Conservation (phyloP, 305 asterid species). For the Rubia balearica region DNA sequence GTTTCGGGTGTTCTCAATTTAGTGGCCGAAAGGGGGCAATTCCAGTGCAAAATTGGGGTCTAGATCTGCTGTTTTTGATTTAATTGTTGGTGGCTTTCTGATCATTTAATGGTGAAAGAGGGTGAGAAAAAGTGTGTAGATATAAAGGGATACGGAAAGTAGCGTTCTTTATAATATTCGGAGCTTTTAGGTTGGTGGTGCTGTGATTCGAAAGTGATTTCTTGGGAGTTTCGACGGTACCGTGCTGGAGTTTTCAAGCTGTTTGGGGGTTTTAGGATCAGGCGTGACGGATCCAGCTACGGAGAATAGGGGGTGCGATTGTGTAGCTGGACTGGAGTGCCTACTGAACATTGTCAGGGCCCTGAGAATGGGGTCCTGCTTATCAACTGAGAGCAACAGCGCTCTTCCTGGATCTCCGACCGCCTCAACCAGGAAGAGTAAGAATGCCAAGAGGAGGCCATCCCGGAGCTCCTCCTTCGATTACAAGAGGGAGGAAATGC, state of each 20-base stretch:
- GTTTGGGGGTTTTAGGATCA: slow-evolving; percentile 9
- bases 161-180: background rate
- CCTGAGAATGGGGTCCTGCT: slow-evolving; percentile 56
- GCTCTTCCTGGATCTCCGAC: slow-evolving; percentile 29
- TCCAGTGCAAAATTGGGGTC: background rate
- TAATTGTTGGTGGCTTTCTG: slow-evolving; percentile 24
- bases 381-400: slow-evolving; percentile 39
- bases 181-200: slow-evolving; percentile 10
- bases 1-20: slow-evolving; percentile 17
- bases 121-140: slow-evolving; percentile 17
- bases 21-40: background rate
- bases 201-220: slow-evolving; percentile 14
- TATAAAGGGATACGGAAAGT: background rate
- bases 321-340: slow-evolving; percentile 41
- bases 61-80: slow-evolving; percentile 36
- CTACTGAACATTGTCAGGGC: slow-evolving; percentile 34
- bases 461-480: slow-evolving; percentile 59
- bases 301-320: slow-evolving; percentile 30
- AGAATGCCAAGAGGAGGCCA: slow-evolving; percentile 29
- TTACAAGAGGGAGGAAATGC: slow-evolving; percentile 45
- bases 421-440: slow-evolving; percentile 21
- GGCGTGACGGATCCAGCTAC: slow-evolving; percentile 31
- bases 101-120: slow-evolving; percentile 6
- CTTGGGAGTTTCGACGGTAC: slow-evolving; percentile 12
- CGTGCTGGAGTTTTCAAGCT: slow-evolving; percentile 6